Conservation (phyloP, 768 basidiomycete species). For the Glaciozyma antarctica region DNA sequence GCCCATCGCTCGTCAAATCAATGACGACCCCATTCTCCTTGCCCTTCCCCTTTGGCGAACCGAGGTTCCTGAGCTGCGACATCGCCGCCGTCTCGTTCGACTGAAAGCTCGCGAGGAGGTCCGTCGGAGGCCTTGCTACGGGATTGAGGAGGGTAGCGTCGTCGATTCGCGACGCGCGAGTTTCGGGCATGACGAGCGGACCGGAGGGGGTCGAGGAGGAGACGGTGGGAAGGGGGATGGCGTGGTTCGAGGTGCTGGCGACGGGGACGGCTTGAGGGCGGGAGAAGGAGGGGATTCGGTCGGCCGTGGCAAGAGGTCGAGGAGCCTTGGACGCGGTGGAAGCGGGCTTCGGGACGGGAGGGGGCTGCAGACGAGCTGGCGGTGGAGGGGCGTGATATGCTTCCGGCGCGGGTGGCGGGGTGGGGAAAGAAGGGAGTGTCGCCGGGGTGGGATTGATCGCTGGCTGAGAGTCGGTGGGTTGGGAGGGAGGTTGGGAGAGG, state of each 20-base stretch:
- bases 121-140: neutral
- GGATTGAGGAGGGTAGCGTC: constrained; percentile 27
- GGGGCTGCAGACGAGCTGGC: neutral
- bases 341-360: neutral
- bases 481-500: neutral
- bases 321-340: neutral
- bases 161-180: constrained; percentile 8
- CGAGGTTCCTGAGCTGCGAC: neutral
- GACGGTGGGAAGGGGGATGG: neutral
- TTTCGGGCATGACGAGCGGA: constrained; percentile 17
- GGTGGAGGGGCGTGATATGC: neutral
- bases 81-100: constrained; percentile 1
- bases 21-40: neutral
- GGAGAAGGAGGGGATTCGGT: neutral
- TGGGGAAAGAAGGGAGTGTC: neutral
- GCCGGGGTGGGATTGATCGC: neutral
- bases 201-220: constrained; percentile 2
- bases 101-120: constrained; percentile 16
- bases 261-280: neutral
- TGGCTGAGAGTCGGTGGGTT: neutral
- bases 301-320: neutral
- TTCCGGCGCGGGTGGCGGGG: neutral
- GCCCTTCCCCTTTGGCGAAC: neutral
- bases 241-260: neutral
- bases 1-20: neutral